These are phyloP conservation scores for Zygoascus flipseniorum DNA, from an alignment of 805 yeast genomes.

Conservation along the genomic window DNA sequence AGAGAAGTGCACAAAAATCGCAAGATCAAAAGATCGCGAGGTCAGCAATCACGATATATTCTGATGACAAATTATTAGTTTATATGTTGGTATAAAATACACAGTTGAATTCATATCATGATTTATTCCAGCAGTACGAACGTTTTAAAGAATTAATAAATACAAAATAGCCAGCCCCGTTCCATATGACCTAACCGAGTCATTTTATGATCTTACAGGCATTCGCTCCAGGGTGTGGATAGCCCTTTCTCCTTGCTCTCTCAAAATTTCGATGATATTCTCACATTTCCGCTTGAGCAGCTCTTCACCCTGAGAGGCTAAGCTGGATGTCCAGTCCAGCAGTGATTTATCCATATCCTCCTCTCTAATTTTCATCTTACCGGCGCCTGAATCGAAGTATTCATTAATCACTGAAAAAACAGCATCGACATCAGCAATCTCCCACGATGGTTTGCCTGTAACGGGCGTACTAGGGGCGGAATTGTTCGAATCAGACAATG, in stretches of 20 bases:
- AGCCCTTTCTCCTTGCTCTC: constrained; percentile 43
- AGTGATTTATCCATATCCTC: constrained; percentile 58
- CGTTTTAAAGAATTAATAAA: background rate
- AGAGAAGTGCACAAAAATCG: background rate
- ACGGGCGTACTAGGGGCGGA: background rate
- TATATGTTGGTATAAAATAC: background rate
- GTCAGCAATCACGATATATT: background rate
- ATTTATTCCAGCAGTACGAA: background rate
- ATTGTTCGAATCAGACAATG: background rate
- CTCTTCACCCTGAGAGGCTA: constrained; percentile 46
- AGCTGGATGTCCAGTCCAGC: constrained; percentile 56
- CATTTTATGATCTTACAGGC: background rate
- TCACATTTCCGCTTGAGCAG: constrained; percentile 41
- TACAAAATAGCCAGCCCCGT: background rate
- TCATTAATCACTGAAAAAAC: background rate
- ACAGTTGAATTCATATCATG: background rate
- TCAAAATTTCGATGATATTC: constrained; percentile 40
- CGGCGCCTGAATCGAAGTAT: background rate
- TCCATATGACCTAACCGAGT: background rate
- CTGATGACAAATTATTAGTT: background rate
- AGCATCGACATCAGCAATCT: background rate
- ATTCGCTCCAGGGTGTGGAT: constrained; percentile 28
- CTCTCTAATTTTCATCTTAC: constrained; percentile 11
- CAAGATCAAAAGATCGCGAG: background rate
- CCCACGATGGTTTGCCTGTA: background rate